These are phyloP conservation scores for Fusarium pseudograminearum DNA, from an alignment of 2,329 filamentous ascomycete genomes.

Conservation along the genomic window DNA sequence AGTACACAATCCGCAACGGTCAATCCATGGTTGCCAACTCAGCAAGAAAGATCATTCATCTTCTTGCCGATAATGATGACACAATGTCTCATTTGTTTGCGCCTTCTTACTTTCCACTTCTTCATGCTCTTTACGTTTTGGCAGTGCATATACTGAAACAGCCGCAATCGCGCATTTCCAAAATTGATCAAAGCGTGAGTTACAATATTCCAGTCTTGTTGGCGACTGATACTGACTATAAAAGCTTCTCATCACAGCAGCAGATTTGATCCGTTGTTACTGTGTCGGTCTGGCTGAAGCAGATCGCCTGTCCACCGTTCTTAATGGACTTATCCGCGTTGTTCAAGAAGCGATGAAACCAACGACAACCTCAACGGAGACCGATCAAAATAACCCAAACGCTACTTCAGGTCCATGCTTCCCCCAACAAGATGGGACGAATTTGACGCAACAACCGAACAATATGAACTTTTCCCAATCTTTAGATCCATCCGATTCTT, in stretches of 20 bases:
- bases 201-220: rapidly evolving
- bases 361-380: rapidly evolving
- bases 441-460: rapidly evolving
- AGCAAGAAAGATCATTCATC: not conserved
- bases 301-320: rapidly evolving
- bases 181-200: slow-evolving; percentile 21
- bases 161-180: not conserved
- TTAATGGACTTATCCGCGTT: not conserved
- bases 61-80: not conserved
- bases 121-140: slow-evolving; percentile 11
- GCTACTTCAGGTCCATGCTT: rapidly evolving
- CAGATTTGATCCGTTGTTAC: not conserved
- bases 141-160: slow-evolving; percentile 12
- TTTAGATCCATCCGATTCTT: rapidly evolving
- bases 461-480: not conserved
- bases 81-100: not conserved
- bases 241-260: slow-evolving; percentile 1
- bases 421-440: rapidly evolving
- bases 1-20: slow-evolving; percentile 1
- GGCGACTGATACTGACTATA: rapidly evolving
- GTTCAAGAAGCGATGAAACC: slow-evolving; percentile 15
- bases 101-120: not conserved
- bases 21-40: slow-evolving; percentile 19
- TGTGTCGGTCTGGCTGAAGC: not conserved
- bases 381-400: rapidly evolving